These are phyloP conservation scores for Xylaria sp. DNA, from an alignment of 2,329 filamentous ascomycete genomes.

Conservation along the genomic window DNA sequence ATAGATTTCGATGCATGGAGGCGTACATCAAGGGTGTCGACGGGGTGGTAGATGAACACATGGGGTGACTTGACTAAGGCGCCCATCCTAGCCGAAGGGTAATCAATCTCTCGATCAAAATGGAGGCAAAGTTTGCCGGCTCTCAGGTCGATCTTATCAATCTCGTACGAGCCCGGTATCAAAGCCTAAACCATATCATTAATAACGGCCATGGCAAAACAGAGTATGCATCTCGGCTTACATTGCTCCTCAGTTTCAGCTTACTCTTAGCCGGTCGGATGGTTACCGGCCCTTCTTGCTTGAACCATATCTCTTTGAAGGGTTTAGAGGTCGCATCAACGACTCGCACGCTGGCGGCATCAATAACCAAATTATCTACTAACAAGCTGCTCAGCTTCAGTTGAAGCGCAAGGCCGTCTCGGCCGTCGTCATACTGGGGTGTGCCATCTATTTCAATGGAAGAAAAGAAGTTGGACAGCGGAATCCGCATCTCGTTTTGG, in stretches of 20 bases:
- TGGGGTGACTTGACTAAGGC: slow-evolving; percentile 64
- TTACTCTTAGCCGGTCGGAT: slow-evolving; percentile 61
- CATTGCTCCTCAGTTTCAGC: slow-evolving; percentile 52
- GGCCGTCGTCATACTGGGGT: slow-evolving; percentile 70
- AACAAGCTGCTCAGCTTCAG: slow-evolving; percentile 75
- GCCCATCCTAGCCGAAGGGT: slow-evolving; percentile 51
- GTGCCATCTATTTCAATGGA: slow-evolving; percentile 70
- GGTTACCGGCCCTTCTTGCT: slow-evolving; percentile 51
- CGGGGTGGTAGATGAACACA: slow-evolving; percentile 75
- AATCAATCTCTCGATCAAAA: slow-evolving; percentile 64
- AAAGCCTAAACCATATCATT: slow-evolving; percentile 58
- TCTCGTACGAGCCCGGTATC: slow-evolving; percentile 74
- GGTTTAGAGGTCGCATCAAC: slow-evolving; percentile 60
- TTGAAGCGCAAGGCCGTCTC: slow-evolving; percentile 76
- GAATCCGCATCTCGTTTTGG: slow-evolving; percentile 66
- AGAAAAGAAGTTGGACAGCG: slow-evolving; percentile 76
- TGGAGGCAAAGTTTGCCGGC: slow-evolving; percentile 68
- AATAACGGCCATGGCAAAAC: slow-evolving; percentile 32
- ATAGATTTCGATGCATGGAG: slow-evolving; percentile 72
- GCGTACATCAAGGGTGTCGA: slow-evolving; percentile 70
- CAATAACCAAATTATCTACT: slow-evolving; percentile 70
- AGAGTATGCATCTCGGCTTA: slow-evolving; percentile 37
- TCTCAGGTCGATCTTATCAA: slow-evolving; percentile 72
- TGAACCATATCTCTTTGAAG: slow-evolving; percentile 70
- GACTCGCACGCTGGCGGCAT: slow-evolving; percentile 68